phyloP scores from a whole-genome alignment of 2,329 filamentous ascomycete species.

The Botryotinia narcissicola region DNA sequence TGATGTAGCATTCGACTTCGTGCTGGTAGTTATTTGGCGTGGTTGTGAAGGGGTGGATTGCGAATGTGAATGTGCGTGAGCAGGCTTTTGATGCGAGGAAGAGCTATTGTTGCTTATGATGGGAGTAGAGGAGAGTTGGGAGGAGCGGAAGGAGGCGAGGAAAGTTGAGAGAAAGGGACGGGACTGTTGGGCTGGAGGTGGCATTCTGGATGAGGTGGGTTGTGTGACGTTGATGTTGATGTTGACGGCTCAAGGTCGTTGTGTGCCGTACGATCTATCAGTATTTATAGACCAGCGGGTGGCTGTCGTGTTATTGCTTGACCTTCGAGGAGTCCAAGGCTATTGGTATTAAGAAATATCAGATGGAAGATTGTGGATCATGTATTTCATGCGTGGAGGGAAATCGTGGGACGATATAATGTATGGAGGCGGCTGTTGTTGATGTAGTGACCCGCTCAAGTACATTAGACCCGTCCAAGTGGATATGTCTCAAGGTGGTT shows the following conservation, averaged over 20 bases:
- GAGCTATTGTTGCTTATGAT: constrained; percentile 28
- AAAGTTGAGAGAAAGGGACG: constrained; percentile 39
- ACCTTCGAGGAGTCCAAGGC: not conserved
- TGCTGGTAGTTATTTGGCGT: constrained; percentile 10
- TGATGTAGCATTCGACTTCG: constrained; percentile 29
- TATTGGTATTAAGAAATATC: not conserved
- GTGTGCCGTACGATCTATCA: not conserved
- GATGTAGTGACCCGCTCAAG: not conserved
- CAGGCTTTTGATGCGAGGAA: constrained; percentile 24
- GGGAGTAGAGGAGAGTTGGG: constrained; percentile 24
- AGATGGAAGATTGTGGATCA: constrained; percentile 4
- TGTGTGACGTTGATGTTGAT: not conserved
- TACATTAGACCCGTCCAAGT: constrained; percentile 2
- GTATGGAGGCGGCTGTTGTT: not conserved
- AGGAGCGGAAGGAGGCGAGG: constrained; percentile 39
- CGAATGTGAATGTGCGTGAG: constrained; percentile 32
- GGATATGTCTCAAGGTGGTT: not conserved
- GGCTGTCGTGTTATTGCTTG: not conserved
- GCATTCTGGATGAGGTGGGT: not conserved
- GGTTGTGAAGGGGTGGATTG: constrained; percentile 19
- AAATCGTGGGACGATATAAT: constrained; percentile 2
- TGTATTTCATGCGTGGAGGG: not conserved
- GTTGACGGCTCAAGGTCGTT: not conserved
- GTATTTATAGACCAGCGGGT: not conserved
- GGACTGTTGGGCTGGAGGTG: constrained; percentile 34